Base-by-base conservation (phyloP, 2,329 filamentous ascomycete genomes). In the Immersiporthe knoxdaviesiana region DNA sequence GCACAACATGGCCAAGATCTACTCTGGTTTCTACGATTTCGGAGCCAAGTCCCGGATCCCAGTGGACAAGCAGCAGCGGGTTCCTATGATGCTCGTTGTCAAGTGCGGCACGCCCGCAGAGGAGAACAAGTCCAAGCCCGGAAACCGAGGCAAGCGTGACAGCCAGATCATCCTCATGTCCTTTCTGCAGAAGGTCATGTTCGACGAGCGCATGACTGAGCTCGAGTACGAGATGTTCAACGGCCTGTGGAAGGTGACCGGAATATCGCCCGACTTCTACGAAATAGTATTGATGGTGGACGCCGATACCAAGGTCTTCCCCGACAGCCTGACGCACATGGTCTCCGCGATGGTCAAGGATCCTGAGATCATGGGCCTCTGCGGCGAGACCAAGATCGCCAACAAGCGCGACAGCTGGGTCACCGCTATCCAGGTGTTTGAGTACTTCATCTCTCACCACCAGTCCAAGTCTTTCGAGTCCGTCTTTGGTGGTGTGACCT, bases 211-310 rank as follows among this genome's bases (percentile, higher is more conserved):
- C 72, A 99, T 99, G 96, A 99, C 97, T 24, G 95, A 99, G 80
- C 90, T 99, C 65, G 96, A 99, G 80, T 99, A 94, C 77, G 96
- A 99, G 78, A 98, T 99, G 92, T 99, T 99, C 85, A 99, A 98
- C 78, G 96, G 96, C 66, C 86, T 99, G 72, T 99, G 95, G 94
- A 97, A 97, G 80, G 93, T 99, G 59, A 99, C 96, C 24, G 97
- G 97, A 74, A 98, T 99, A 72, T 97, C 94, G 4, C 96, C 96
- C 18, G 96, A 99, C 81, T 99, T 94, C 79, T 99, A 98, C 80
- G 96, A 99, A 80, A 91, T 95, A 32, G 93, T 98, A 72, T 92
- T 99, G 81, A 98, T 98, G 95, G 96, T 99, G 64, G 96, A 99
- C 81, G 96, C 96, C 78, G 96, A 99, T 80, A 99, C 96, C 61